These are phyloP conservation scores for Stemphylium vesicarium DNA, from an alignment of 2,329 filamentous ascomycete species.

Conservation along the genomic window DNA sequence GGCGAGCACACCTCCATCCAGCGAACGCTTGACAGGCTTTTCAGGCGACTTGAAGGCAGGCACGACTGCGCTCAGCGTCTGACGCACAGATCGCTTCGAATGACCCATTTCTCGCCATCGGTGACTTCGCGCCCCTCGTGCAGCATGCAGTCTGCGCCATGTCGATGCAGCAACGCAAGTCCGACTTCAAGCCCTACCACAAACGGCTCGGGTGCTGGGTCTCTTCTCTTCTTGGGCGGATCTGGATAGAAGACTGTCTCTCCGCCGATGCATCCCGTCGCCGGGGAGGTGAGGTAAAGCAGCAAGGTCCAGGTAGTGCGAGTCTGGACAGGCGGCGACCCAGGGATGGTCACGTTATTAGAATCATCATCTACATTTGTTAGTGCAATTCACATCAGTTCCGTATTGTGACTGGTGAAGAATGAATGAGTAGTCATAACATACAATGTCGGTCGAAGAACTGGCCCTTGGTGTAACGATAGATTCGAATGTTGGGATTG, in stretches of 20 bases:
- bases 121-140: conserved; percentile 84
- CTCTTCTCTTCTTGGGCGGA: conserved; percentile 51
- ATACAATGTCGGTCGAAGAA: conserved; percentile 93
- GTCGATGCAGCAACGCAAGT: conserved; percentile 83
- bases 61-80: conserved; percentile 49
- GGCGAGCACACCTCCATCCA: neutral
- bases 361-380: conserved; percentile 74
- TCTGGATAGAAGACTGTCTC: conserved; percentile 89
- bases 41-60: too few species aligned
- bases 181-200: conserved; percentile 80
- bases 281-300: conserved; percentile 79
- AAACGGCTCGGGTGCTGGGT: conserved; percentile 64
- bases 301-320: conserved; percentile 91
- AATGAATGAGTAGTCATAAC: conserved; percentile 43
- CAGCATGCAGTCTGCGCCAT: conserved; percentile 86
- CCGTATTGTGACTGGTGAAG: neutral
- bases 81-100: conserved; percentile 82
- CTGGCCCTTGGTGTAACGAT: conserved; percentile 83
- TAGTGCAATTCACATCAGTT: neutral
- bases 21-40: neutral
- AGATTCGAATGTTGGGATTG: conserved; percentile 87
- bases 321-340: conserved; percentile 53
- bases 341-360: conserved; percentile 69
- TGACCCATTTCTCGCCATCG: conserved; percentile 87
- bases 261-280: conserved; percentile 79